These are phyloP conservation scores for Metarhizium rileyi DNA, from an alignment of 2,329 filamentous ascomycete species.

Conservation along the genomic window DNA sequence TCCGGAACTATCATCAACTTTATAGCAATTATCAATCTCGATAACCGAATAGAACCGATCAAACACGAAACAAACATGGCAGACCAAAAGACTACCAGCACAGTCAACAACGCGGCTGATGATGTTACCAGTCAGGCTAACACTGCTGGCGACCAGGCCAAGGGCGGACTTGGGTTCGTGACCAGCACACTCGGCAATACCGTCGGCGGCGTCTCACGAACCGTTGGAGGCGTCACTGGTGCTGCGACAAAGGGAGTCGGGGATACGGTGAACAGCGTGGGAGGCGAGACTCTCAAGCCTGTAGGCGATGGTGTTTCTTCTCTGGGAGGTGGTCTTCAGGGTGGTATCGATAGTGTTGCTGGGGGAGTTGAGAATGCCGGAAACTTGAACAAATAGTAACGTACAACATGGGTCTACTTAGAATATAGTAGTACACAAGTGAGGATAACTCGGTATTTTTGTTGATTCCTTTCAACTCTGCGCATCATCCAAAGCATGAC, in stretches of 20 bases:
- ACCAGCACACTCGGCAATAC: slow-evolving; percentile 32
- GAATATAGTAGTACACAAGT: not conserved
- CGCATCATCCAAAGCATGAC: not conserved
- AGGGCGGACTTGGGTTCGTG: slow-evolving; percentile 27
- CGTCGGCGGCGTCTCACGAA: slow-evolving; percentile 29
- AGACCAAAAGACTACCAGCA: slow-evolving; percentile 3
- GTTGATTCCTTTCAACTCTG: not conserved
- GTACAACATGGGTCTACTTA: slow-evolving; percentile 5
- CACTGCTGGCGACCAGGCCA: slow-evolving; percentile 19
- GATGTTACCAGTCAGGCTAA: slow-evolving; percentile 13
- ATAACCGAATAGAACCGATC: not conserved
- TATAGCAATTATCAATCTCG: too few species aligned
- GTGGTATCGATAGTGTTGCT: slow-evolving; percentile 36
- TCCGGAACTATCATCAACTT: not conserved
- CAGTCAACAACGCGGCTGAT: slow-evolving; percentile 3
- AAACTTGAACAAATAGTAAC: slow-evolving; percentile 39
- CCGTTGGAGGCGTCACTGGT: slow-evolving; percentile 32
- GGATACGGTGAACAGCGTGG: slow-evolving; percentile 42
- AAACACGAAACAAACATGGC: slow-evolving; percentile 7
- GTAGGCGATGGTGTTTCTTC: slow-evolving; percentile 45
- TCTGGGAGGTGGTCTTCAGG: slow-evolving; percentile 43
- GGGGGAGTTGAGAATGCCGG: slow-evolving; percentile 49
- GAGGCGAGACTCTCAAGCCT: slow-evolving; percentile 43
- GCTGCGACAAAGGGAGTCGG: slow-evolving; percentile 48
- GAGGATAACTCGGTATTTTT: not conserved